Evolutionary conservation across 805 yeast species (phyloP), one percentile per base, ranked within the genome.

Genomic region (Myxozyma neotropica): DNA sequence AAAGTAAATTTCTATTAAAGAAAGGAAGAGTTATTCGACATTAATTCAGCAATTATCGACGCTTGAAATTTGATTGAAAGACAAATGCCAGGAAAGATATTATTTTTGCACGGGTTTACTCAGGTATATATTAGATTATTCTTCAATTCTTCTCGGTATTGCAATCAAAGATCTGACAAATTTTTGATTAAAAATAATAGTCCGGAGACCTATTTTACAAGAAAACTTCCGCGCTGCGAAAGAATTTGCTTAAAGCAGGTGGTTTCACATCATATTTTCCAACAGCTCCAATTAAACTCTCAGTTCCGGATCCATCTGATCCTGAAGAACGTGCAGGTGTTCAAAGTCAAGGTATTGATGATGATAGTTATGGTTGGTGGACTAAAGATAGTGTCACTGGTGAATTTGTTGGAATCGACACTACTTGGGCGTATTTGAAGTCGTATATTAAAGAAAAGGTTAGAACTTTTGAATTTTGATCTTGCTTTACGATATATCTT

Each of bases 81-180:
- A n/a, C n/a, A n/a, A 4, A 47, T 55, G 52, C 57, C 64, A 53
- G 50, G 58, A 48, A 85, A 84, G 67, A 78, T 93, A 27, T 77
- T 93, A n/a, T 93, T 94, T 73, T 76, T 94, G 29, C 99, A 93
- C 66, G 98, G 99, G 0, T 91, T 85, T 73, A 83, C 73, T 13
- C 72, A 70, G 62, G 72, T 69, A 48, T 23, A 51, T 17, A n/a
- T n/a, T n/a, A n/a, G n/a, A n/a, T n/a, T n/a, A n/a, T n/a, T n/a
- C n/a, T n/a, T n/a, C n/a, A n/a, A n/a, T n/a, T n/a, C n/a, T n/a
- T n/a, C n/a, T n/a, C n/a, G n/a, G n/a, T n/a, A n/a, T n/a, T n/a
- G n/a, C n/a, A n/a, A n/a, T n/a, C n/a, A n/a, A n/a, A n/a, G n/a
- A n/a, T 17, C n/a, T 19, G 6, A 27, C 19, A 8, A 21, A 13